These are phyloP conservation scores for Colletotrichum filicis DNA, from an alignment of 2,329 filamentous ascomycete genomes.

Conservation along the genomic window DNA sequence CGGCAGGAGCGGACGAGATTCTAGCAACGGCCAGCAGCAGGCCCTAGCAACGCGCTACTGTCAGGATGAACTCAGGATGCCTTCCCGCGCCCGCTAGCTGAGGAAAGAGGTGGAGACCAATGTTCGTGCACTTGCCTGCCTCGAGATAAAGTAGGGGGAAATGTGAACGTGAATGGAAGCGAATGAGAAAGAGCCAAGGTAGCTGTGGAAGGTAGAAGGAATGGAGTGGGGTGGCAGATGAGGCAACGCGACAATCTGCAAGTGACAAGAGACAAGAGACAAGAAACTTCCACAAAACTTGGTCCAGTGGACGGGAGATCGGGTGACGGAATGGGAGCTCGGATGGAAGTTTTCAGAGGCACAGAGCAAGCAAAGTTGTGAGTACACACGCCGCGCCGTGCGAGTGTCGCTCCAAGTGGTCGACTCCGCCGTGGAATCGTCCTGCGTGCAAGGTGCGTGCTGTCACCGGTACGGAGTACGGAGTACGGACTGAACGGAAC, in stretches of 20 bases:
- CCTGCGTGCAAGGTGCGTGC: not conserved
- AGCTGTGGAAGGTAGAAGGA: not conserved
- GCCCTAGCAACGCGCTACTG: not conserved
- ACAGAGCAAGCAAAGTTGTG: not conserved
- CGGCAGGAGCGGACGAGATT: not conserved
- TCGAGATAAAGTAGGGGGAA: not conserved
- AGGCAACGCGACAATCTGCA: not conserved
- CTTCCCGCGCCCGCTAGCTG: not conserved
- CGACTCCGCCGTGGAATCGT: not conserved
- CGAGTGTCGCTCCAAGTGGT: too few species aligned
- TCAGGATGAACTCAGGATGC: constrained; percentile 7
- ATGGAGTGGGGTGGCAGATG: not conserved
- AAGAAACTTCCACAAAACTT: not conserved
- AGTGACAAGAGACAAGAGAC: not conserved
- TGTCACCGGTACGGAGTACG: not conserved
- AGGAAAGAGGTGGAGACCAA: not conserved
- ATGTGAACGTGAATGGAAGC: not conserved
- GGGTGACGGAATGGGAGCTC: not conserved
- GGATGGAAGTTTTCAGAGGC: not conserved
- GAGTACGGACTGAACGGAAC: constrained; percentile 5
- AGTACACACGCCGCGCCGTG: not conserved
- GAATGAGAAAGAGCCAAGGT: not conserved
- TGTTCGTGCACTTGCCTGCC: not conserved
- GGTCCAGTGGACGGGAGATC: not conserved
- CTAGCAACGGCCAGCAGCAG: not conserved